Base-by-base conservation (phyloP, 2,329 filamentous ascomycete species). In the Colletotrichum magnum region DNA sequence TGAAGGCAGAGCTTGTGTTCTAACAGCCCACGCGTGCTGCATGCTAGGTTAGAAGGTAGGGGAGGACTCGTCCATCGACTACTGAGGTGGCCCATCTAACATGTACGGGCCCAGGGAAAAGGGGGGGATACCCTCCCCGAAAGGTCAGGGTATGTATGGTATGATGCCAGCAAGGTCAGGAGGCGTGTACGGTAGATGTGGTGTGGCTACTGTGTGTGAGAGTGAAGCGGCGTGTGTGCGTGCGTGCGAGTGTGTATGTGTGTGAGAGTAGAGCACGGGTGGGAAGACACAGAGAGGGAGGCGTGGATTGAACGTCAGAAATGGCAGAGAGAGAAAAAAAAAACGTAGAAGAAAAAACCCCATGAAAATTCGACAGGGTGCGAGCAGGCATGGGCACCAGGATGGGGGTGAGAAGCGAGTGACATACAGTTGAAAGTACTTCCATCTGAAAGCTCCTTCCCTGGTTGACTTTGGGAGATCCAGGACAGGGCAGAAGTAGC, bases 1-100 rank as follows among this genome's bases (percentile, higher is more conserved):
- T 71, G 65, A 68, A 69, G 67, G 72, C 68, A 68, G 72, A 74
- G 69, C 72, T 70, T 61, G 64, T 65, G 68, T 66, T 69, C 54
- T 58, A 68, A 64, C 51, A 71, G 56, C 26, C 60, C 52, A 63
- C 48, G 47, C 16, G 68, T 58, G 48, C 59, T 45, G 47, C 16
- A 66, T 58, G 48, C 59, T 45, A 36, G 32, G 32, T 10, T 24
- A 24, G 21, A 24, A 36, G 32, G 32, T 36, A 59, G 58, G 51
- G 56, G 45, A 58, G 58, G 57, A 70, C 21, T 24, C 3, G 21
- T 24, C 3, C 21, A 24, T 24, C 21, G 21, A 24, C 54, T 61
- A 50, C 36, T 26, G 21, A 60, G 45, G 41, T 57, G 57, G 54
- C 47, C 48, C n/a, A 71, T 50, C 60, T 66, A 61, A 52, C 51